phyloP scores from a whole-genome alignment of 2,329 filamentous ascomycete species.

The Colletotrichum orbiculare region DNA sequence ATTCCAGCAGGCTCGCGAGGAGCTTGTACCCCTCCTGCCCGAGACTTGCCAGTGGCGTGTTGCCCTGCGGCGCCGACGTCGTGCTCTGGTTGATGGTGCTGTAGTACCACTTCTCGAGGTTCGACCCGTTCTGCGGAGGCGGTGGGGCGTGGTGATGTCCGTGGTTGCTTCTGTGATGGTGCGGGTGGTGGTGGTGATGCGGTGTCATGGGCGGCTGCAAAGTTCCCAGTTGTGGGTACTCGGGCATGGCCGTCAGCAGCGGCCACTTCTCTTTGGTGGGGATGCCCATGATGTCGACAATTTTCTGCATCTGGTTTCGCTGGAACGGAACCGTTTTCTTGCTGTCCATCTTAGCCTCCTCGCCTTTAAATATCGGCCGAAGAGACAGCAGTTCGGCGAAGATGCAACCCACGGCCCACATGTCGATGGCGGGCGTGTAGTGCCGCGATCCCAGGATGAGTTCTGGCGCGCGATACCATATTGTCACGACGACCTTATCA shows the following conservation, averaged over 20 bases:
- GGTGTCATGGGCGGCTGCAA: slow-evolving; percentile 62
- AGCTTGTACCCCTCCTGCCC: slow-evolving; percentile 85
- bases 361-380: slow-evolving; percentile 96
- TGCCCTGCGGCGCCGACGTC: slow-evolving; percentile 52
- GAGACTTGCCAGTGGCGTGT: slow-evolving; percentile 65
- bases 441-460: slow-evolving; percentile 92
- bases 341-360: slow-evolving; percentile 98
- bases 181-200: slow-evolving; percentile 53
- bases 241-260: slow-evolving; percentile 84
- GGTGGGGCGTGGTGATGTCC: slow-evolving; percentile 40
- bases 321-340: slow-evolving; percentile 99
- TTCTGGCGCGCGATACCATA: slow-evolving; percentile 98
- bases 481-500: slow-evolving; percentile 98
- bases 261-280: slow-evolving; percentile 93
- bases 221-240: slow-evolving; percentile 77
- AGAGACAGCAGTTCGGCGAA: slow-evolving; percentile 93
- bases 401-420: slow-evolving; percentile 98
- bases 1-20: slow-evolving; percentile 85
- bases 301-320: slow-evolving; percentile 98
- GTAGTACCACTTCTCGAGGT: slow-evolving; percentile 85
- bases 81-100: slow-evolving; percentile 71
- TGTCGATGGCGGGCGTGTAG: slow-evolving; percentile 95
- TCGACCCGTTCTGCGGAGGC: slow-evolving; percentile 49
- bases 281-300: slow-evolving; percentile 94
- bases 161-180: slow-evolving; percentile 53